Evolutionary conservation across 2,329 filamentous ascomycete species (phyloP), one percentile per base, ranked within the genome.

Genomic region (Colletotrichum destructivum): DNA sequence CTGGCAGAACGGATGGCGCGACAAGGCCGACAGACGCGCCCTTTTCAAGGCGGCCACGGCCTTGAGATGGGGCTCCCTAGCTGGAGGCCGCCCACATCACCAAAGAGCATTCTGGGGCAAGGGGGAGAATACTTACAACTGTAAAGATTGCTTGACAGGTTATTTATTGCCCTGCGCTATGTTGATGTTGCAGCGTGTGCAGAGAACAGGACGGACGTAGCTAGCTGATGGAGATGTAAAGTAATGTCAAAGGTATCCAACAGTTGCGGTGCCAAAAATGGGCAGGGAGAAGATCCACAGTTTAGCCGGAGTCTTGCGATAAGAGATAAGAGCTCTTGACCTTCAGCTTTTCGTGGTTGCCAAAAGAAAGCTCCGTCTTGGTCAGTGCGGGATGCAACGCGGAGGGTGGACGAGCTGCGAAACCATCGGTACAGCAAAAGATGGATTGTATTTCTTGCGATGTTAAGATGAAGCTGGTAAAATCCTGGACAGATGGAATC

Each of bases 261-360:
- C 13, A 46, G n/a, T 52, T 57, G 52, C 13, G 59, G 60, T 55
- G 44, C 64, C 65, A 55, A 66, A 70, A 61, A 69, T 69, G 65
- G 44, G 64, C 26, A 63, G 69, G 51, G 54, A 59, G 46, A 60
- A 59, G 18, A 35, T 35, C 69, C 69, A 69, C 46, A 38, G 65
- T 71, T 71, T 71, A 71, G 59, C 69, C 69, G 69, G 54, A 42
- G n/a, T 38, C 11, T 18, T 9, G 46, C 65, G 66, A 69, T 69
- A 69, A 63, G 65, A 66, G 69, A 71, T 69, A 71, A 69, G 69
- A 71, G 69, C 69, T 71, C 23, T 38, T 63, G 5, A 56, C n/a
- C 42, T 42, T n/a, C 18, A 55, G 31, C 59, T 56, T 49, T 35
- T 40, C n/a, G 46, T 12, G 18, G 21, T 21, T 7, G 11, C 56